These are phyloP conservation scores for Nothomitra cinnamomea DNA, from an alignment of 2,329 filamentous ascomycete genomes.

Conservation along the genomic window DNA sequence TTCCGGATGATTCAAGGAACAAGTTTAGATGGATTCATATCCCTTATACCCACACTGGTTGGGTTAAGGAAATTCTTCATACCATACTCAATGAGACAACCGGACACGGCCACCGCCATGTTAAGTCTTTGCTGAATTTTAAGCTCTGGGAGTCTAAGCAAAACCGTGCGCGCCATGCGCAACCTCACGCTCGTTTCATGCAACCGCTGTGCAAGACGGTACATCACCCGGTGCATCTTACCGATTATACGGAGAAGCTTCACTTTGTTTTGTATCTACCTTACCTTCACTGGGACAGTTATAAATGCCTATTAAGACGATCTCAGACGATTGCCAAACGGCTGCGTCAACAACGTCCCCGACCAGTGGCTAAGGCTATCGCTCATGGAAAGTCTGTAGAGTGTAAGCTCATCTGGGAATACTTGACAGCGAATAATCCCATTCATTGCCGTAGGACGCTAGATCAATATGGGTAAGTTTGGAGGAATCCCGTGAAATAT, in stretches of 20 bases:
- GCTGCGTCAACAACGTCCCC: constrained; percentile 34
- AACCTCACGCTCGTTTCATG: constrained; percentile 33
- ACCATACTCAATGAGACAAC: constrained; percentile 12
- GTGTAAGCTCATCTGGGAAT: constrained; percentile 44
- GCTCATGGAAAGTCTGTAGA: constrained; percentile 39
- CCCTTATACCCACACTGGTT: constrained; percentile 38
- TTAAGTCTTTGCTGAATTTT: constrained; percentile 25
- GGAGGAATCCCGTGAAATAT: too few species aligned
- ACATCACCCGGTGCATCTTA: constrained; percentile 18
- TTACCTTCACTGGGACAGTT: constrained; percentile 49
- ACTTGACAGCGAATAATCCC: constrained; percentile 41
- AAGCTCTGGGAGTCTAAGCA: constrained; percentile 34
- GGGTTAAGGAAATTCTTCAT: constrained; percentile 32
- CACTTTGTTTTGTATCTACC: constrained; percentile 37
- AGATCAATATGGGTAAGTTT: constrained; percentile 36
- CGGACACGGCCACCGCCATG: constrained; percentile 13
- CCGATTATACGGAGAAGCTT: constrained; percentile 11
- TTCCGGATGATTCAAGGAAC: constrained; percentile 7
- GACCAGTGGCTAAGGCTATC: constrained; percentile 37
- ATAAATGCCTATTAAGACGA: constrained; percentile 37
- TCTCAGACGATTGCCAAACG: constrained; percentile 37
- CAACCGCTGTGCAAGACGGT: constrained; percentile 32
- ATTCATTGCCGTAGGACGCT: constrained; percentile 44
- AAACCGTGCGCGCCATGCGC: constrained; percentile 30
- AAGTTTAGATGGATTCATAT: constrained; percentile 40